A percentile compares a stretch with the other conserved stretches of the same genome.
Evolutionary conservation across 129 eudicot genomes (phyloP).

Genomic region (Escallonia rubra): DNA sequence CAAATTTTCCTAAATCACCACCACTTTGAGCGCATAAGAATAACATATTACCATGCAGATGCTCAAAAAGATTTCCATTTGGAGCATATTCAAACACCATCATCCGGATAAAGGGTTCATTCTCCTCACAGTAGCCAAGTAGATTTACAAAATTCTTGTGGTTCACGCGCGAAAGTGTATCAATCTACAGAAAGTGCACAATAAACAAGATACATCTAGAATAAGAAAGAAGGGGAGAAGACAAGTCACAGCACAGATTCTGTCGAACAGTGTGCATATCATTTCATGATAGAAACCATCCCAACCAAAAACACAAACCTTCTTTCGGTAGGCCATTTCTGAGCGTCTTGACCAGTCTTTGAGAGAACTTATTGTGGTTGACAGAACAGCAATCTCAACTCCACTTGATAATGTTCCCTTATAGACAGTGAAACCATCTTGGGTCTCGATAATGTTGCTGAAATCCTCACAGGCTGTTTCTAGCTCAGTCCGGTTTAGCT

Average conservation of each 20-base stretch:
- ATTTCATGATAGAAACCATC: not conserved
- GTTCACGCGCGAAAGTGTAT: conserved; percentile 66
- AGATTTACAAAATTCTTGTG: conserved; percentile 93
- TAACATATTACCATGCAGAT: conserved; percentile 62
- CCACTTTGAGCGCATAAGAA: not conserved
- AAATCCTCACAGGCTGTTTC: conserved; percentile 98
- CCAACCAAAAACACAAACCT: conserved; percentile 42
- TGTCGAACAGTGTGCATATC: not conserved
- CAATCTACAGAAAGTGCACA: conserved; percentile 43
- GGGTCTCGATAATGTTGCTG: conserved; percentile 65
- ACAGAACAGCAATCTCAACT: conserved; percentile 75
- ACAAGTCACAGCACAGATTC: not conserved
- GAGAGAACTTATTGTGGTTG: conserved; percentile 43
- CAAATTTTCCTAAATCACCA: not conserved
- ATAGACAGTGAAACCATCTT: conserved; percentile 54
- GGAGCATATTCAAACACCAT: conserved; percentile 97
- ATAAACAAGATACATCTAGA: conserved; percentile 8
- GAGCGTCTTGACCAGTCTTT: conserved; percentile 70
- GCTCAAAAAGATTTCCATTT: conserved; percentile 78
- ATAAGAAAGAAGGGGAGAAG: not conserved
- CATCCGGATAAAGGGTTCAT: conserved; percentile 79
- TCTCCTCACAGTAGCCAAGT: conserved; percentile 89
- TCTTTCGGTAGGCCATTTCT: conserved; percentile 59
- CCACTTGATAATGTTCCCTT: conserved; percentile 95
- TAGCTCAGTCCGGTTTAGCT: conserved; percentile 73